Evolutionary conservation across 139 green algal species (phyloP).

Genomic region (Dunaliella primolecta): DNA sequence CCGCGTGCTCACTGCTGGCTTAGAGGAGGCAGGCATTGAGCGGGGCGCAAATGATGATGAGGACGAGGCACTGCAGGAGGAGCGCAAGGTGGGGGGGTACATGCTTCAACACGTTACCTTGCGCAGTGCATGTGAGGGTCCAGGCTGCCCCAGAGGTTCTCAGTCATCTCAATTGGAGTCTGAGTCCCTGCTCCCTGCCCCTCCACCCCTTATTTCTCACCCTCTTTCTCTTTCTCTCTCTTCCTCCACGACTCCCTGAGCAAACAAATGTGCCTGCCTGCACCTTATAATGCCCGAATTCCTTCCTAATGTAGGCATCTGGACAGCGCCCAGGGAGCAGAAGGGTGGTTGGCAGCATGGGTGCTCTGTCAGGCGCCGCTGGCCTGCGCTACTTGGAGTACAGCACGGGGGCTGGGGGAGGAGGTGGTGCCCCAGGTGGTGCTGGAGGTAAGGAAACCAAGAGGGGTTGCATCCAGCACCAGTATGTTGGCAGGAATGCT

Average conservation of each 20-base stretch:
- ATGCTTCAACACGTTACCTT: background rate
- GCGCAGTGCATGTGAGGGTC: background rate
- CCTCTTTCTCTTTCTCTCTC: background rate
- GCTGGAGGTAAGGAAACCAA: too few relatives aligned
- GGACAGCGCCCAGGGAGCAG: slow-evolving; percentile 15
- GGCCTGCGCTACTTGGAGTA: slow-evolving; percentile 80
- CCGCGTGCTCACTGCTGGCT: slow-evolving; percentile 53
- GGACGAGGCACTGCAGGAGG: slow-evolving; percentile 13
- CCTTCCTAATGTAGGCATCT: background rate
- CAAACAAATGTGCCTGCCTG: background rate
- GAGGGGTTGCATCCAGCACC: background rate
- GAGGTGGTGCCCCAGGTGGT: too few relatives aligned
- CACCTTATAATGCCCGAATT: background rate
- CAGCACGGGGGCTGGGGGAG: background rate
- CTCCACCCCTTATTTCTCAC: too few relatives aligned
- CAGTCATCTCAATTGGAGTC: background rate
- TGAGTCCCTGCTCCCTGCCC: background rate
- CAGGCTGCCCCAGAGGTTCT: background rate
- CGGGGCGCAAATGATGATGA: slow-evolving; percentile 39
- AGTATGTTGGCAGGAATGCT: background rate
- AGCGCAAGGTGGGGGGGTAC: slow-evolving; percentile 13
- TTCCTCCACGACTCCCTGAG: background rate
- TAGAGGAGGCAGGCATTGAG: slow-evolving; percentile 72
- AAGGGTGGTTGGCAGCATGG: slow-evolving; percentile 57
- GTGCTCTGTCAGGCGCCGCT: slow-evolving; percentile 68